These are phyloP conservation scores for Cyberlindnera bimundalis DNA, from an alignment of 805 yeast species.

Conservation along the genomic window DNA sequence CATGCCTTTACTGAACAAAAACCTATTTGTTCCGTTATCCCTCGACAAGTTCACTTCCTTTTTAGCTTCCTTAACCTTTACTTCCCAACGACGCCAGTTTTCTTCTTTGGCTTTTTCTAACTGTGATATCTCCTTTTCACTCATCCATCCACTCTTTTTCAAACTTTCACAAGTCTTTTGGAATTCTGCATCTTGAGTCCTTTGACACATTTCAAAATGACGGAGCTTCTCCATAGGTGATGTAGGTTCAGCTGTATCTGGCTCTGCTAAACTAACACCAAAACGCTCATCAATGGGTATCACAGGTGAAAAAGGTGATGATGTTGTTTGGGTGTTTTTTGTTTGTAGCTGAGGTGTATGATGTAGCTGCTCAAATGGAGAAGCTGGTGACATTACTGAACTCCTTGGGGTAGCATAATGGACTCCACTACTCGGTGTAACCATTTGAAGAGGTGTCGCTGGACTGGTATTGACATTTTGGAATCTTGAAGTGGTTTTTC, in stretches of 20 bases:
- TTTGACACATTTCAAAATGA: constrained; percentile 20
- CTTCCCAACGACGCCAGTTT: constrained; percentile 26
- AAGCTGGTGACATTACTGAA: too few relatives aligned
- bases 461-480: constrained; percentile 2
- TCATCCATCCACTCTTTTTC: constrained; percentile 27
- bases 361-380: too few relatives aligned
- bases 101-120: constrained; percentile 19
- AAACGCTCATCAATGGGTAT: constrained; percentile 24
- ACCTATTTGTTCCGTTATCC: not conserved
- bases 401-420: too few relatives aligned
- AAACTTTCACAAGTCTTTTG: constrained; percentile 19
- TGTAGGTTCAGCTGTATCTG: constrained; percentile 11
- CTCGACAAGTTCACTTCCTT: constrained; percentile 2
- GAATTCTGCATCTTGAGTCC: constrained; percentile 20
- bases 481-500: constrained; percentile 3
- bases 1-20: not conserved
- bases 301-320: constrained; percentile 22
- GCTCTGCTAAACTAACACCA: constrained; percentile 23
- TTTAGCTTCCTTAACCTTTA: constrained; percentile 17
- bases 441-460: constrained; percentile 1
- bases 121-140: constrained; percentile 17
- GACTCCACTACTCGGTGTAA: not conserved
- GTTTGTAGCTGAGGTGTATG: too few relatives aligned
- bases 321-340: not conserved
- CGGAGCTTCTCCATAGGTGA: constrained; percentile 21